A percentile compares a stretch with the other conserved stretches of the same genome.
Conservation (phyloP, 1,139 yeast genomes). For the Saccharomycopsis crataegensis region DNA sequence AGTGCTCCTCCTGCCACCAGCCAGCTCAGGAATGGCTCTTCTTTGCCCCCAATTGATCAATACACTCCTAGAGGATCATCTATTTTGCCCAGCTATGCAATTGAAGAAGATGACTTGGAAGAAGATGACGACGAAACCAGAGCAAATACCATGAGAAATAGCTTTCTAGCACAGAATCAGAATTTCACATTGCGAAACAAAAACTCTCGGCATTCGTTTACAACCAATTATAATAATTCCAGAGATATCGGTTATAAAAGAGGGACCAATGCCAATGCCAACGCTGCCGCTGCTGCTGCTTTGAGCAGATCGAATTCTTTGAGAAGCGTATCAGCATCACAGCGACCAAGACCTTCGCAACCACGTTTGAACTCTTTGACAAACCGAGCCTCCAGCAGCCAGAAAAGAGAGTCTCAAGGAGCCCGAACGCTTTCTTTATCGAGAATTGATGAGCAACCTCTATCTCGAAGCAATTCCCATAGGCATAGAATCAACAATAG, state of each 20-base stretch:
- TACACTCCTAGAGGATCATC: conserved; percentile 7
- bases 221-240: neutral
- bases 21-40: conserved; percentile 5
- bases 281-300: conserved; percentile 19
- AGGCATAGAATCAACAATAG: neutral
- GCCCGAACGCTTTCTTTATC: conserved; percentile 4
- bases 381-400: neutral
- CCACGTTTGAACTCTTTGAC: neutral
- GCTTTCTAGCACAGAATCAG: neutral
- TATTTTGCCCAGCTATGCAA: too few relatives aligned
- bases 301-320: conserved; percentile 13
- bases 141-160: conserved; percentile 12
- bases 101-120: neutral
- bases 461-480: conserved; percentile 1
- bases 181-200: neutral
- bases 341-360: too few relatives aligned
- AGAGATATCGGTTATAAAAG: neutral
- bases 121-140: conserved; percentile 12
- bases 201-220: neutral
- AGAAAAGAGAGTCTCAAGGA: neutral
- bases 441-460: conserved; percentile 4
- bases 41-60: conserved; percentile 18
- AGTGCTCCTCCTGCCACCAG: neutral
- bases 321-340: neutral
- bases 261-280: conserved; percentile 1